A percentile compares a stretch with the other conserved stretches of the same genome.
Conservation (phyloP, 768 basidiomycete genomes). For the Butyriboletus loyo region DNA sequence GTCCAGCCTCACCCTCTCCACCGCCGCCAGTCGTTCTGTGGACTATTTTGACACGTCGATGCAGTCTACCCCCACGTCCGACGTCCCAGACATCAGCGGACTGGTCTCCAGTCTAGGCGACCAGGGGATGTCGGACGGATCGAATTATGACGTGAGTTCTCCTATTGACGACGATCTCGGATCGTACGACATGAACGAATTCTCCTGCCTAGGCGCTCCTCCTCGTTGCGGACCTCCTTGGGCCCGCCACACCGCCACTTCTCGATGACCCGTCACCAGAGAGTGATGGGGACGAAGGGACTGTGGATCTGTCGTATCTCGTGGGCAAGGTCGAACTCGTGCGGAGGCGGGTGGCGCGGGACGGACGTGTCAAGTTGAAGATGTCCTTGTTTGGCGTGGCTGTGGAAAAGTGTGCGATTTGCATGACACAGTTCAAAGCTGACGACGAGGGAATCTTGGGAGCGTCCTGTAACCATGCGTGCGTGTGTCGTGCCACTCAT, state of each 20-base stretch:
- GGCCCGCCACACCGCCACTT: slow-evolving; percentile 39
- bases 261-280: slow-evolving; percentile 1
- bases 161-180: slow-evolving; percentile 20
- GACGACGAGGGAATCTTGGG: slow-evolving; percentile 56
- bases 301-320: slow-evolving; percentile 22
- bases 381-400: slow-evolving; percentile 56
- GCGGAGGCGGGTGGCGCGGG: slow-evolving; percentile 54
- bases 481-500: slow-evolving; percentile 12
- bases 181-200: slow-evolving; percentile 20
- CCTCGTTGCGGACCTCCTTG: slow-evolving; percentile 59
- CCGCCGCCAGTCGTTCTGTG: slow-evolving; percentile 20
- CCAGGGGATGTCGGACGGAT: slow-evolving; percentile 41
- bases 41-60: slow-evolving; percentile 28
- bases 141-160: slow-evolving; percentile 64
- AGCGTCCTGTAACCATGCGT: slow-evolving; percentile 59
- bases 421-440: slow-evolving; percentile 64
- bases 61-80: slow-evolving; percentile 30
- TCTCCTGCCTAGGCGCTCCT: slow-evolving; percentile 48
- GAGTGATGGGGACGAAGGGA: slow-evolving; percentile 1
- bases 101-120: slow-evolving; percentile 56
- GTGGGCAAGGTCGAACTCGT: slow-evolving; percentile 51
- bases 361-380: slow-evolving; percentile 73
- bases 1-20: slow-evolving; percentile 28
- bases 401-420: slow-evolving; percentile 73
- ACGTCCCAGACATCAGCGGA: slow-evolving; percentile 61